phyloP scores from a whole-genome alignment of 371 early-diverging fungal species.

The Mucor velutinosus region DNA sequence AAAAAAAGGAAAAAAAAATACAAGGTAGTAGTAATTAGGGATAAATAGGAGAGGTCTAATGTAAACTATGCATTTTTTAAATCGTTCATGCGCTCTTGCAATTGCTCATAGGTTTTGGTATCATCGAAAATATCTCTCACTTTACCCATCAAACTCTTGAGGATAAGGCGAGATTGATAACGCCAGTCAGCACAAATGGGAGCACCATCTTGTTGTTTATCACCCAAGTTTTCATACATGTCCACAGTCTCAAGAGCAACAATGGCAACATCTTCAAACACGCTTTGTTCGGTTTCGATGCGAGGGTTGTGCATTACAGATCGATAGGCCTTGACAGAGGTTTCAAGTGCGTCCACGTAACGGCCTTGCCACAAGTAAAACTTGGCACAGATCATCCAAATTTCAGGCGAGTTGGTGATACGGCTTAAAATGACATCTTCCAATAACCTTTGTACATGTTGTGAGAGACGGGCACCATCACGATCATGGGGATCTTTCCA shows the following conservation, averaged over 20 bases:
- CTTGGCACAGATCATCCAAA: slow-evolving; percentile 79
- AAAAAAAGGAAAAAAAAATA: neutral
- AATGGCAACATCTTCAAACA: slow-evolving; percentile 72
- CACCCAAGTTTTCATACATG: slow-evolving; percentile 75
- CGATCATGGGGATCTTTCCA: slow-evolving; percentile 61
- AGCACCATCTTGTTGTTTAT: slow-evolving; percentile 40
- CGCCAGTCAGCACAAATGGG: slow-evolving; percentile 85
- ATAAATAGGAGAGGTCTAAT: neutral
- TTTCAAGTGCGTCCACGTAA: slow-evolving; percentile 74
- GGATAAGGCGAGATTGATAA: slow-evolving; percentile 79
- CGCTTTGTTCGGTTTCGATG: slow-evolving; percentile 62
- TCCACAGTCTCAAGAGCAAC: slow-evolving; percentile 77
- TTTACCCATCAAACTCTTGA: slow-evolving; percentile 83
- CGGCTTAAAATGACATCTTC: slow-evolving; percentile 69
- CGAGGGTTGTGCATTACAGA: slow-evolving; percentile 73
- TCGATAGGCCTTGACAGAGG: slow-evolving; percentile 83
- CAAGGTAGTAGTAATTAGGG: neutral
- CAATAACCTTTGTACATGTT: slow-evolving; percentile 59
- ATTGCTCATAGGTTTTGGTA: slow-evolving; percentile 59
- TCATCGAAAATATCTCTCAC: slow-evolving; percentile 76
- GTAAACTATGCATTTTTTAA: slow-evolving; percentile 37
- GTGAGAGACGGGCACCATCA: slow-evolving; percentile 40
- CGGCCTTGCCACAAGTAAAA: slow-evolving; percentile 72
- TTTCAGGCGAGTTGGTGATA: slow-evolving; percentile 72
- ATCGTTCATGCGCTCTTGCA: slow-evolving; percentile 64